Percentiles rank a stretch among this genome's conserved stretches.
Conservation (phyloP, 2,329 filamentous ascomycete genomes). For the Botrytis aclada region DNA sequence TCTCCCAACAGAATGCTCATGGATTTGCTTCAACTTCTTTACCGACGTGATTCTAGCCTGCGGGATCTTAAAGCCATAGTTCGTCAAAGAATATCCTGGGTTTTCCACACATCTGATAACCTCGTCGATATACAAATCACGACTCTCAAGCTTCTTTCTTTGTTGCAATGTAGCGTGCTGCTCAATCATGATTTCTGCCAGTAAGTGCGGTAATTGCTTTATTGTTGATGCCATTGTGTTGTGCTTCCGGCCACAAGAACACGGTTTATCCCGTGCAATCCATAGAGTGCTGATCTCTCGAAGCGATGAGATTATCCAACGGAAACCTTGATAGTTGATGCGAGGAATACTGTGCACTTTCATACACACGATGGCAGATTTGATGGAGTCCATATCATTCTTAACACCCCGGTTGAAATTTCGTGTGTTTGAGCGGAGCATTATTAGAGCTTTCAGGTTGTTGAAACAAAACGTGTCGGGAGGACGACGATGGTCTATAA, state of each 20-base stretch:
- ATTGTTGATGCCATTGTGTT: neutral
- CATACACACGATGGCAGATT: neutral
- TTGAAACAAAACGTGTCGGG: neutral
- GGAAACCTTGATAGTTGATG: neutral
- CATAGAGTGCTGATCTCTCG: neutral
- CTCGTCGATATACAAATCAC: neutral
- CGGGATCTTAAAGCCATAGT: neutral
- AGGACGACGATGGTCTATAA: neutral
- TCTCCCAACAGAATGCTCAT: neutral
- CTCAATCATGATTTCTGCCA: neutral
- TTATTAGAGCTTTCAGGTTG: neutral
- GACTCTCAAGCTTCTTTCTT: neutral
- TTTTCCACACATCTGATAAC: neutral
- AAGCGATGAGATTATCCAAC: neutral
- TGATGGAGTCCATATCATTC: neutral
- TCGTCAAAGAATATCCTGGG: neutral
- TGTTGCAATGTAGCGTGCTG: neutral
- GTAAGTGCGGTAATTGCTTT: neutral
- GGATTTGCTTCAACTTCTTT: neutral
- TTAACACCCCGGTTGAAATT: neutral
- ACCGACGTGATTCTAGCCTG: neutral
- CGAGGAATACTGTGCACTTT: neutral
- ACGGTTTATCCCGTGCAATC: neutral
- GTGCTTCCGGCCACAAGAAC: no score
- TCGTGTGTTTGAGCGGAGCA: neutral